Conservation (phyloP, 2,329 filamentous ascomycete genomes). For the Byssoonygena ceratinophila region DNA sequence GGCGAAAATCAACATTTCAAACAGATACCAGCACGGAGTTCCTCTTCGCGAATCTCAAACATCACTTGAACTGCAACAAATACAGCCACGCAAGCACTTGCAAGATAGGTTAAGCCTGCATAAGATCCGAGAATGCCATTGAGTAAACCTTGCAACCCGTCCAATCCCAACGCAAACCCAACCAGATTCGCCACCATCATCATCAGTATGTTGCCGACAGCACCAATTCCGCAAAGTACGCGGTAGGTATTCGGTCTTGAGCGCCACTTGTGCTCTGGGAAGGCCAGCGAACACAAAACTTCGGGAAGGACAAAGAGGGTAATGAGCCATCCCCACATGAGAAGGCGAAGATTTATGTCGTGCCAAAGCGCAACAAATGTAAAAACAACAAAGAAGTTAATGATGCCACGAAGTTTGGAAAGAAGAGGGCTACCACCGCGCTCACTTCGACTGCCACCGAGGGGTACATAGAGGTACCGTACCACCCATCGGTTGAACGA, state of each 20-base stretch:
- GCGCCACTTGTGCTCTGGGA: slow-evolving; percentile 65
- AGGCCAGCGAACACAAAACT: slow-evolving; percentile 58
- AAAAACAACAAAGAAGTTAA: slow-evolving; percentile 76
- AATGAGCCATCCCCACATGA: slow-evolving; percentile 96
- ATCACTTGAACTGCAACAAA: slow-evolving; percentile 87
- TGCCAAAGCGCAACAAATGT: slow-evolving; percentile 98
- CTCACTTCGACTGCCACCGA: slow-evolving; percentile 54
- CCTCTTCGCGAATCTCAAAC: slow-evolving; percentile 85
- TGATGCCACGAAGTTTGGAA: slow-evolving; percentile 48
- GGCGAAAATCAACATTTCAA: slow-evolving; percentile 57
- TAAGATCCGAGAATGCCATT: slow-evolving; percentile 64
- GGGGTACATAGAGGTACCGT: slow-evolving; percentile 84
- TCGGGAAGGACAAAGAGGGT: slow-evolving; percentile 91
- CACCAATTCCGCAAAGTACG: slow-evolving; percentile 67
- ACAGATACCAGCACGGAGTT: slow-evolving; percentile 69
- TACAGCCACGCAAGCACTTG: slow-evolving; percentile 58
- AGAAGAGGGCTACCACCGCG: slow-evolving; percentile 29
- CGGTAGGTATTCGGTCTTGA: slow-evolving; percentile 61
- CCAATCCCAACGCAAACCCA: slow-evolving; percentile 83
- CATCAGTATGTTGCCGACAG: slow-evolving; percentile 75
- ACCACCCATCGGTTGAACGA: slow-evolving; percentile 92
- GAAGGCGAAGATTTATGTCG: slow-evolving; percentile 78
- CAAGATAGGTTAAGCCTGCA: slow-evolving; percentile 64
- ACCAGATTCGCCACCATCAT: slow-evolving; percentile 95
- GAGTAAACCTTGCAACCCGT: slow-evolving; percentile 70